Evolutionary conservation across 441 rosid species (phyloP).

Genomic region (Rhodomyrtus psidioides): DNA sequence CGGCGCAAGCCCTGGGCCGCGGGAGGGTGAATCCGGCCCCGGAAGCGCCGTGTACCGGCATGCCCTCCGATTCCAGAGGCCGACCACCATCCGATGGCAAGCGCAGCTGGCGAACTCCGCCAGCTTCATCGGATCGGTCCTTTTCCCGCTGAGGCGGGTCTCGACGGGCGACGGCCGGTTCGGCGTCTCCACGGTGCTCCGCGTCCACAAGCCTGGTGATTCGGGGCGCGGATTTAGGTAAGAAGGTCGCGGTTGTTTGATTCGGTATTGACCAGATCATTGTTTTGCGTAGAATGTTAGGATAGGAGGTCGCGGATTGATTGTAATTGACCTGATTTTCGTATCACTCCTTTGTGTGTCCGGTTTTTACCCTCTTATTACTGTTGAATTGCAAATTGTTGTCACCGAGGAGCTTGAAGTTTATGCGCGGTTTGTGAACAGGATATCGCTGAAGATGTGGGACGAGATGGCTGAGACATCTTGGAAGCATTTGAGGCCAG

Average conservation of each 20-base stretch:
- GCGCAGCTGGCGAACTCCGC: conserved; percentile 30
- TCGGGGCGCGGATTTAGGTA: conserved; percentile 34
- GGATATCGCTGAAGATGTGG: conserved; percentile 46
- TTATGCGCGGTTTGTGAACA: conserved; percentile 9
- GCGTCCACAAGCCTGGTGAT: conserved; percentile 17
- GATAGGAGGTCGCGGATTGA: not conserved
- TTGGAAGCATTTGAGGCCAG: conserved; percentile 35
- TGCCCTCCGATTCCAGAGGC: conserved; percentile 51
- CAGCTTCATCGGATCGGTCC: conserved; percentile 53
- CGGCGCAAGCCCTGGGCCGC: conserved; percentile 15
- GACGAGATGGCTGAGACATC: conserved; percentile 36
- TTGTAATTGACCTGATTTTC: not conserved
- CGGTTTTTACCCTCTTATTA: not conserved
- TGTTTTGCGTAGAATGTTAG: not conserved
- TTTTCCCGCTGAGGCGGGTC: conserved; percentile 13
- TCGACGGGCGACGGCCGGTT: conserved; percentile 3
- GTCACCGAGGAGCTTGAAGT: not conserved
- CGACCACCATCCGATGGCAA: conserved; percentile 25
- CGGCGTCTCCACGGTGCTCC: conserved; percentile 36
- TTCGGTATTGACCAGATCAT: not conserved
- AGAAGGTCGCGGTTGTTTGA: not conserved
- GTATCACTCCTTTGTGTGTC: not conserved
- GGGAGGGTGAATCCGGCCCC: conserved; percentile 15
- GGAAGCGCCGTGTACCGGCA: conserved; percentile 39
- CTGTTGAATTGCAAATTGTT: not conserved